Conservation (phyloP, 2,329 filamentous ascomycete genomes). For the Nemania sp. region DNA sequence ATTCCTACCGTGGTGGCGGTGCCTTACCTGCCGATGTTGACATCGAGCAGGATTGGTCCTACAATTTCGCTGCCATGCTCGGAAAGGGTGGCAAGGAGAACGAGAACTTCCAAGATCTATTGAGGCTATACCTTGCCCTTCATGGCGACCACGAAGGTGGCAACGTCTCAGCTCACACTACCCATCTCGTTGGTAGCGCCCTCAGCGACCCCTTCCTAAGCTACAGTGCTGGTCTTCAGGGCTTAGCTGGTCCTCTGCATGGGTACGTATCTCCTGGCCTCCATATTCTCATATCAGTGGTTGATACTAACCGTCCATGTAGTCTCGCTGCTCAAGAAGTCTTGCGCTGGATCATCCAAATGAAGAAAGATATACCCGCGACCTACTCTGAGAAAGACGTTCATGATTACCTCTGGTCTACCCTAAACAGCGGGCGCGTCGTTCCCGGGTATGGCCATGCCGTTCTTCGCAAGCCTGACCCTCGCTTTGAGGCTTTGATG, state of each 20-base stretch:
- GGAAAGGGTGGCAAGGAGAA: slow-evolving; percentile 90
- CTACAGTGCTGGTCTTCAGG: slow-evolving; percentile 95
- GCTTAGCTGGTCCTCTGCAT: slow-evolving; percentile 92
- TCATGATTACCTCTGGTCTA: slow-evolving; percentile 89
- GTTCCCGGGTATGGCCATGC: slow-evolving; percentile 96
- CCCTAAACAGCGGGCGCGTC: slow-evolving; percentile 92
- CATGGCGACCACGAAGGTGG: slow-evolving; percentile 99
- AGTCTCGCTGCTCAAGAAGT: slow-evolving; percentile 96
- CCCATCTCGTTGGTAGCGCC: slow-evolving; percentile 93
- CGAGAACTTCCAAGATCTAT: slow-evolving; percentile 93
- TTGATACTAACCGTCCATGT: slow-evolving; percentile 20
- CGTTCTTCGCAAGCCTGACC: slow-evolving; percentile 95
- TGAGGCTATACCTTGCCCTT: slow-evolving; percentile 93
- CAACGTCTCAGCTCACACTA: slow-evolving; percentile 95
- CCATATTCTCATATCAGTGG: not conserved
- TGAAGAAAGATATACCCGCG: slow-evolving; percentile 87
- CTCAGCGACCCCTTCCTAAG: slow-evolving; percentile 95
- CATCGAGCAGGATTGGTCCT: slow-evolving; percentile 91
- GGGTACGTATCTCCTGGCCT: slow-evolving; percentile 61
- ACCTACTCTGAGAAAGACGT: slow-evolving; percentile 85
- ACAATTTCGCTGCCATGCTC: slow-evolving; percentile 97
- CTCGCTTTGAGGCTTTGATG: slow-evolving; percentile 96
- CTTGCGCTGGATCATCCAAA: slow-evolving; percentile 94
- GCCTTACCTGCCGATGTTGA: slow-evolving; percentile 82
- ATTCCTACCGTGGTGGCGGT: slow-evolving; percentile 80